Evolutionary conservation across 805 yeast species (phyloP), one percentile per base, ranked within the genome.

Genomic region (Nakazawaea sp.): DNA sequence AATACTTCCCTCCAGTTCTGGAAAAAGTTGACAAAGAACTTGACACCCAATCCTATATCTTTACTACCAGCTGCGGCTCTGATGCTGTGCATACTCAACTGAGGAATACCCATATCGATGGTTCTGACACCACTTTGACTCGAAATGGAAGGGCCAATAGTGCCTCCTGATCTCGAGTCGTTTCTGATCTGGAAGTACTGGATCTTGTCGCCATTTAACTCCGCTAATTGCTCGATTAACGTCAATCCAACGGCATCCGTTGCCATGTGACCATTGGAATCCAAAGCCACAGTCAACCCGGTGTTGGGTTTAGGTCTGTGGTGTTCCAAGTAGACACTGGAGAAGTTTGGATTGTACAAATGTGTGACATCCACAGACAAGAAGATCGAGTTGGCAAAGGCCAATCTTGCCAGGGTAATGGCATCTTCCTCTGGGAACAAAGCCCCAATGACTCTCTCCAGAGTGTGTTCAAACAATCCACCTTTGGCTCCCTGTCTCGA

Each of bases 101-200:
- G 94, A 2, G 94, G 78, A 47, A 85, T 80, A 39, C 95, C 95
- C 41, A 84, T 58, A 50, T 85, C 95, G 39, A 83, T 73, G 30
- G 90, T 81, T 51, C 85, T 67, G 3, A 84, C 83, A 39, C 87
- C 87, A 1, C 85, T 77, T 44, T 69, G 73, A 28, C 72, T 59
- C 12, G 84, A 64, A 38, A 79, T 62, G 9, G 71, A 66, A 17
- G 86, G 95, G 0, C 96, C 96, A 52, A 87, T 84, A 19, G 95
- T 85, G 27, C 94, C 94, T 23, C 96, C 96, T 1, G 88, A 79
- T 53, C 92, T 73, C 12, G 84, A 72, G 55, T 80, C 89, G 60
- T 87, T 86, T 58, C 92, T 75, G 55, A 84, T 81, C 53, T 86
- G 95, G 77, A 85, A 85, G 59, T 76, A 78, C 61, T 87, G 96